phyloP scores from a whole-genome alignment of 352 stramenopile genomes.

The Phytophthora macrochlamydospora region DNA sequence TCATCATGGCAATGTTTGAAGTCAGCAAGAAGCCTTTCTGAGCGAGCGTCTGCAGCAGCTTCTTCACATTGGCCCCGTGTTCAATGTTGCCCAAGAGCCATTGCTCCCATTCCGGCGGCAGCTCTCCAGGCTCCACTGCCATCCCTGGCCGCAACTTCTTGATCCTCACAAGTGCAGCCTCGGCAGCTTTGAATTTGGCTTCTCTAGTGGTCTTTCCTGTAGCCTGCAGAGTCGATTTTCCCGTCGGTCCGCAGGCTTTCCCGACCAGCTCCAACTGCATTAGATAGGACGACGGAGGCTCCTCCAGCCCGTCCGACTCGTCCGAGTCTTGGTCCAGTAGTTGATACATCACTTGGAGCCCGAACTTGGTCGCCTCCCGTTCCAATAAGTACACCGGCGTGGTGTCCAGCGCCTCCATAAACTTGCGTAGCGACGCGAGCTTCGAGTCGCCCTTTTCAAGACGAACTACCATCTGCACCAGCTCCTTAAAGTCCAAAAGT shows the following conservation, averaged over 20 bases:
- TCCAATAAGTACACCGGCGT: slow-evolving; percentile 69
- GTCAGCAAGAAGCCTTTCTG: slow-evolving; percentile 71
- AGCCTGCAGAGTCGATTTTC: slow-evolving; percentile 43
- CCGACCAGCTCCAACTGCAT: slow-evolving; percentile 60
- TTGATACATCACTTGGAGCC: slow-evolving; percentile 49
- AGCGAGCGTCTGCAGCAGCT: slow-evolving; percentile 54
- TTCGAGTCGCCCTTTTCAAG: slow-evolving; percentile 60
- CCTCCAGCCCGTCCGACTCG: slow-evolving; percentile 12
- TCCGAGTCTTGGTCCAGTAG: slow-evolving; percentile 55
- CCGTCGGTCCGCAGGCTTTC: slow-evolving; percentile 53
- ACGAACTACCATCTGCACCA: slow-evolving; percentile 57
- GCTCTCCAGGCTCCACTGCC: slow-evolving; percentile 49
- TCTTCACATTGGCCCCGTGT: slow-evolving; percentile 42
- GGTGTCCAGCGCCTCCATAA: slow-evolving; percentile 61
- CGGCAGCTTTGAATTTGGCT: slow-evolving; percentile 74
- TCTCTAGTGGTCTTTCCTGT: slow-evolving; percentile 65
- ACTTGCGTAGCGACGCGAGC: slow-evolving; percentile 45
- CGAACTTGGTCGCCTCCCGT: slow-evolving; percentile 65
- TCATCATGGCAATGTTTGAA: slow-evolving; percentile 58
- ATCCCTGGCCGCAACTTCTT: slow-evolving; percentile 69
- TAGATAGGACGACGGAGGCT: slow-evolving; percentile 20
- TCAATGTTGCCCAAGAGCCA: slow-evolving; percentile 77
- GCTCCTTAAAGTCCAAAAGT: slow-evolving; percentile 63
- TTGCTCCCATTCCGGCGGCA: slow-evolving; percentile 56
- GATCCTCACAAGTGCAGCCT: slow-evolving; percentile 56